Evolutionary conservation across 257 asterid genomes (phyloP).

Genomic region (Capsicum chinense): DNA sequence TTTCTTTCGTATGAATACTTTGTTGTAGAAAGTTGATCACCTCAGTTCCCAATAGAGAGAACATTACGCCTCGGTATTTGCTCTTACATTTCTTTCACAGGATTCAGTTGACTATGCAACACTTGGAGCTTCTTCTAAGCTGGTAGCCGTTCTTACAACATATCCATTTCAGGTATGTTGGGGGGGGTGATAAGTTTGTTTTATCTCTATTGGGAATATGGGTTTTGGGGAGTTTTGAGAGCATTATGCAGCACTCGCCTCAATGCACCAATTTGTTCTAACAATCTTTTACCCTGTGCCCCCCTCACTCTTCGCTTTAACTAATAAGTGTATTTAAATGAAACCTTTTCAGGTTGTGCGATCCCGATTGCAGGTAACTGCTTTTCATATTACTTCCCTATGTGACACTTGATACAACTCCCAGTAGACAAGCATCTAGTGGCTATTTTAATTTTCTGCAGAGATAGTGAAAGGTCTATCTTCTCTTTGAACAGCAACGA

Average conservation of each 20-base stretch:
- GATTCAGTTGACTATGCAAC: constrained; percentile 82
- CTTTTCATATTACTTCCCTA: neutral
- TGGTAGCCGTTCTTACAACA: constrained; percentile 72
- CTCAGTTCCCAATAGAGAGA: neutral
- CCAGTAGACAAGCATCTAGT: neutral
- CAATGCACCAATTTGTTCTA: neutral
- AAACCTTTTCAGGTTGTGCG: constrained; percentile 75
- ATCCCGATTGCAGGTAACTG: constrained; percentile 85
- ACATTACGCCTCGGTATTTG: neutral
- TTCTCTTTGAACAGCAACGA: constrained; percentile 66
- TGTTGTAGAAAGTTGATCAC: neutral
- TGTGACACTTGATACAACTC: constrained; percentile 1
- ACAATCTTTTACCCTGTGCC: constrained; percentile 5
- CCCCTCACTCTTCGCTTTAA: neutral
- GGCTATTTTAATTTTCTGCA: neutral
- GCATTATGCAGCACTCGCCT: neutral
- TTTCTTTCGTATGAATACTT: neutral
- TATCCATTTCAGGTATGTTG: constrained; percentile 86
- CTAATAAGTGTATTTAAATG: constrained; percentile 31
- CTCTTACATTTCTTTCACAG: constrained; percentile 43
- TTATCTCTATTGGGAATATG: constrained; percentile 26
- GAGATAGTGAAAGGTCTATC: neutral
- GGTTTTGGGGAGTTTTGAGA: neutral
- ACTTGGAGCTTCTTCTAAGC: constrained; percentile 89
- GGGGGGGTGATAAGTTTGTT: neutral